phyloP scores from a whole-genome alignment of 169 alveolate genomes.

The Eimeria falciformis region DNA sequence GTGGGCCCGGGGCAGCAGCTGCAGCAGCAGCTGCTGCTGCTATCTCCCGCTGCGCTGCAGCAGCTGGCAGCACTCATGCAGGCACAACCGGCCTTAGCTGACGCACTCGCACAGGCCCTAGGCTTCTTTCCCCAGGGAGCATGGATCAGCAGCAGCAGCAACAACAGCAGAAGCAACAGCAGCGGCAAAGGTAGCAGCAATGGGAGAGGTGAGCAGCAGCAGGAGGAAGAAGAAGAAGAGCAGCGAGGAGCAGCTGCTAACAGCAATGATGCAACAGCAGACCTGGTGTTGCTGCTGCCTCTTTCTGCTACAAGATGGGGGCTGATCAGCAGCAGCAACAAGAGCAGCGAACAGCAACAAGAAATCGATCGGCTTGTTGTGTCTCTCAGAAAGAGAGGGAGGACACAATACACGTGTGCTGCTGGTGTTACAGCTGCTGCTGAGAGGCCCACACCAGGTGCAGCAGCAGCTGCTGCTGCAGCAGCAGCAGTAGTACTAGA shows the following conservation, averaged over 20 bases:
- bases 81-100: conserved; percentile 17
- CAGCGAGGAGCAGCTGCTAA: background rate
- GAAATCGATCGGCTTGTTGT: background rate
- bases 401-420: background rate
- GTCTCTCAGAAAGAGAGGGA: background rate
- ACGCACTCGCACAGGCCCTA: conserved; percentile 13
- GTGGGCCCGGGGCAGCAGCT: conserved; percentile 2
- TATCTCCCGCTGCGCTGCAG: conserved; percentile 37
- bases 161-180: conserved; percentile 12
- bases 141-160: conserved; percentile 14
- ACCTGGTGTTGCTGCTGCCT: background rate
- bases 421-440: background rate
- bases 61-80: background rate
- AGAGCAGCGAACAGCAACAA: background rate
- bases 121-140: conserved; percentile 48
- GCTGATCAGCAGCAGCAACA: conserved; percentile 31
- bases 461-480: conserved; percentile 16
- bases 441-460: background rate
- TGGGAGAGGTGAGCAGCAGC: background rate
- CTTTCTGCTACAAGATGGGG: conserved; percentile 33
- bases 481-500: no score
- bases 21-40: conserved; percentile 13
- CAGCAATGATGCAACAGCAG: background rate
- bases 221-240: background rate
- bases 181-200: conserved; percentile 1